Percentiles rank a stretch among this genome's conserved stretches.
Evolutionary conservation across 1,284 basidiomycete species (phyloP).

Genomic region (Grifola frondosa): DNA sequence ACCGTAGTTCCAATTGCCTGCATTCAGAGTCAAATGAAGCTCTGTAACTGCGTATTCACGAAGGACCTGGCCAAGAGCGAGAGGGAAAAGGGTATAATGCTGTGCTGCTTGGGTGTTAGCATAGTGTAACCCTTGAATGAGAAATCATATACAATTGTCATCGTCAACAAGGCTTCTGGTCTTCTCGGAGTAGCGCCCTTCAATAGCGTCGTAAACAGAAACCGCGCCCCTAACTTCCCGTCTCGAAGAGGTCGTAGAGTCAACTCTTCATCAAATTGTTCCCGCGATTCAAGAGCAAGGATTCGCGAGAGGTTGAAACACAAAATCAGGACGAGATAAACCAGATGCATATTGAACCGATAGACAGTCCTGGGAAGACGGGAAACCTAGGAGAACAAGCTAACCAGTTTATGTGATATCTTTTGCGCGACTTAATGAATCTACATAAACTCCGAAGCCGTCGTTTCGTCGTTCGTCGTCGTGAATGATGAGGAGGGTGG

Average conservation of each 20-base stretch:
- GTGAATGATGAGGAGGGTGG: too few relatives aligned
- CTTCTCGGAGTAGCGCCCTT: slow-evolving; percentile 52
- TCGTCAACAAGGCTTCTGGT: slow-evolving; percentile 47
- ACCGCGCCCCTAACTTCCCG: slow-evolving; percentile 82
- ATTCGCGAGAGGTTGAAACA: too few relatives aligned
- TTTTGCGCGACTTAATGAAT: too few relatives aligned
- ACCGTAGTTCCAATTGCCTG: slow-evolving; percentile 89
- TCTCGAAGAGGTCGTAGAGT: slow-evolving; percentile 75
- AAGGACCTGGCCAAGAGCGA: slow-evolving; percentile 83
- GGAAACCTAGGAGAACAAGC: too few relatives aligned
- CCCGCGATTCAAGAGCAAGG: slow-evolving; percentile 24
- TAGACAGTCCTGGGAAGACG: too few relatives aligned
- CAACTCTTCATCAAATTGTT: slow-evolving; percentile 70
- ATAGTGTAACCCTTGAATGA: neutral
- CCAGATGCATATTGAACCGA: too few relatives aligned
- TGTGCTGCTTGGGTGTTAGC: slow-evolving; percentile 47
- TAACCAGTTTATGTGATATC: too few relatives aligned
- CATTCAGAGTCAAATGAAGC: slow-evolving; percentile 84
- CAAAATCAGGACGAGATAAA: too few relatives aligned
- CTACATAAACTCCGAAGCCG: too few relatives aligned
- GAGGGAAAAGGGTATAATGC: slow-evolving; percentile 84
- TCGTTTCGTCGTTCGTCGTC: too few relatives aligned
- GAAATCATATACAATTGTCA: slow-evolving; percentile 48
- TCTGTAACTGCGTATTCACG: slow-evolving; percentile 83
- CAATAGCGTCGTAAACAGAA: slow-evolving; percentile 77